phyloP scores from a whole-genome alignment of 768 basidiomycete genomes.

The Hygrocybe coccinea region DNA sequence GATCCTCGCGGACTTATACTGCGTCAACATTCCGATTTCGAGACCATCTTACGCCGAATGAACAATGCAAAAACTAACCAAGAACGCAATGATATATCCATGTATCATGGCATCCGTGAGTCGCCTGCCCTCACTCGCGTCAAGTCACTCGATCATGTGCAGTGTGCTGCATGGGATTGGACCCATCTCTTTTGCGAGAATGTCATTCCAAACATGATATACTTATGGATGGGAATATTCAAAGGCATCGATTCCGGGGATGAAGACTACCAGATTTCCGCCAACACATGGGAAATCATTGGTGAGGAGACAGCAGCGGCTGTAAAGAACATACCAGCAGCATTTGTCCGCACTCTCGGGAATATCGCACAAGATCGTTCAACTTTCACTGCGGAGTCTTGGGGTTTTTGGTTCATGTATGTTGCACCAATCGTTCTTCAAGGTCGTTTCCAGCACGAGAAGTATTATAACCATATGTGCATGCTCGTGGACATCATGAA shows the following conservation, averaged over 20 bases:
- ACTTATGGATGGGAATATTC: conserved; percentile 38
- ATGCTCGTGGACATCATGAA: conserved; percentile 34
- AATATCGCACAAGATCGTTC: conserved; percentile 22
- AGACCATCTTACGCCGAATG: background rate
- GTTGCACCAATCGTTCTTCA: conserved; percentile 34
- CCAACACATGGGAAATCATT: conserved; percentile 31
- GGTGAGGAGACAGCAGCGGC: conserved; percentile 29
- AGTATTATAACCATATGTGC: conserved; percentile 37
- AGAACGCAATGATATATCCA: conserved; percentile 15
- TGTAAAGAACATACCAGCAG: conserved; percentile 26
- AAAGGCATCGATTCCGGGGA: conserved; percentile 33
- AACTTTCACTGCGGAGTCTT: conserved; percentile 34
- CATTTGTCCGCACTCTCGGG: conserved; percentile 26
- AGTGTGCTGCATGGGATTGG: conserved; percentile 38
- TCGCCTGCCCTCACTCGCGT: conserved; percentile 24
- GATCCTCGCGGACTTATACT: conserved; percentile 19
- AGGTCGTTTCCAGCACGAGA: conserved; percentile 22
- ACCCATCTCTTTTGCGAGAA: conserved; percentile 47
- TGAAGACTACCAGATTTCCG: conserved; percentile 22
- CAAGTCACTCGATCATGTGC: conserved; percentile 26
- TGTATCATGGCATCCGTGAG: conserved; percentile 28
- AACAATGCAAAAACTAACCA: conserved; percentile 3
- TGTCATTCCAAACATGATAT: conserved; percentile 32
- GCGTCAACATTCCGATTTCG: conserved; percentile 18
- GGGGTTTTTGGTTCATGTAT: conserved; percentile 36